Evolutionary conservation across 768 basidiomycete species (phyloP).

Genomic region (Rhodotorula taiwanensis): DNA sequence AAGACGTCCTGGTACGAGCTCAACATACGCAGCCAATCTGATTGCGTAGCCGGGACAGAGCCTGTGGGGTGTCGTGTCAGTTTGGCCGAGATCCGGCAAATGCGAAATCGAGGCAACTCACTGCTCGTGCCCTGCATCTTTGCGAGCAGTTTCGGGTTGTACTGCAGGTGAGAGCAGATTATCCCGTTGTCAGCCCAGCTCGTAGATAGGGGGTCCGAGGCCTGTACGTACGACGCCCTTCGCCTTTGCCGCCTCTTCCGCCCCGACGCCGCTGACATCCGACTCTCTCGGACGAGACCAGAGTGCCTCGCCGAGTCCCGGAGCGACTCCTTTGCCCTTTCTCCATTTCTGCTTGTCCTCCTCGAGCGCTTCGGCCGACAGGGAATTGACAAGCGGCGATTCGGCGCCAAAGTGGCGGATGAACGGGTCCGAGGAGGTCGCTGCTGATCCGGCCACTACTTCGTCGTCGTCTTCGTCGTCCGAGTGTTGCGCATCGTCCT

Average conservation of each 20-base stretch:
- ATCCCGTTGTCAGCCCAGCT: too few relatives aligned
- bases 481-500: neutral
- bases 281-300: constrained; percentile 1
- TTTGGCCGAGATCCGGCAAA: neutral
- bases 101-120: neutral
- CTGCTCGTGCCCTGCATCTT: constrained; percentile 24
- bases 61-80: neutral
- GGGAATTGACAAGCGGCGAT: neutral
- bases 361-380: constrained; percentile 1
- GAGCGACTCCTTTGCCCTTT: constrained; percentile 1
- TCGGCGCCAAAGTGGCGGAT: constrained; percentile 13
- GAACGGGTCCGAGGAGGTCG: neutral
- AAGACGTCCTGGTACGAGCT: constrained; percentile 67
- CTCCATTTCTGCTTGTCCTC: neutral
- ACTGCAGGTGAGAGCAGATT: constrained; percentile 18
- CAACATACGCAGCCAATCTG: constrained; percentile 22
- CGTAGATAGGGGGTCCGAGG: too few relatives aligned
- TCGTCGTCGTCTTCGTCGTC: neutral
- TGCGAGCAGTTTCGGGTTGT: constrained; percentile 31
- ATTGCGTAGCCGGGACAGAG: neutral
- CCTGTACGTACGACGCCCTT: constrained; percentile 10
- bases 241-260: constrained; percentile 1
- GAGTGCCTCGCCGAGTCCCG: neutral
- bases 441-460: too few relatives aligned
- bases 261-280: neutral